Evolutionary conservation across 202 grass and related monocot species (phyloP).

Genomic region (Panicum hallii): DNA sequence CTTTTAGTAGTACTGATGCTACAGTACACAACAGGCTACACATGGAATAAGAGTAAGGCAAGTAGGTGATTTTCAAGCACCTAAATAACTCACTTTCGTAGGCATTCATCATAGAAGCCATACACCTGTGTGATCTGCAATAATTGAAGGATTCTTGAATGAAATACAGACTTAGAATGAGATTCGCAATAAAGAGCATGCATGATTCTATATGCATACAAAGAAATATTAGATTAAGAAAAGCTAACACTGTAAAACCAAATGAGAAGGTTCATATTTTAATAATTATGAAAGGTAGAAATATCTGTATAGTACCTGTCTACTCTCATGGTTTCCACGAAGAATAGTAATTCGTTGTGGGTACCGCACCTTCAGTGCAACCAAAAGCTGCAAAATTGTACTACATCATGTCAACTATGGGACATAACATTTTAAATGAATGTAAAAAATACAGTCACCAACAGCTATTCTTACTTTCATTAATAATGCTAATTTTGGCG

Average conservation of each 20-base stretch:
- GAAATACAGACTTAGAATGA: constrained; percentile 12
- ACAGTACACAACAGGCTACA: constrained; percentile 11
- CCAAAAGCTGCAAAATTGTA: constrained; percentile 50
- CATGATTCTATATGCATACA: not conserved
- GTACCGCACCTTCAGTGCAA: constrained; percentile 60
- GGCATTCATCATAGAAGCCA: constrained; percentile 94
- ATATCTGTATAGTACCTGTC: constrained; percentile 39
- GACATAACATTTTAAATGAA: not conserved
- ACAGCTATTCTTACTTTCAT: not conserved
- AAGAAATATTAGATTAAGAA: constrained; percentile 1
- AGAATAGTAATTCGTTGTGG: constrained; percentile 63
- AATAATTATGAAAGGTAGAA: not conserved
- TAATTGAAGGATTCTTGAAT: constrained; percentile 1
- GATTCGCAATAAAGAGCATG: constrained; percentile 3
- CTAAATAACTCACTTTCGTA: constrained; percentile 84
- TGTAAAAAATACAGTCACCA: constrained; percentile 20
- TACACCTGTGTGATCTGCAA: constrained; percentile 95
- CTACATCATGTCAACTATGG: constrained; percentile 17
- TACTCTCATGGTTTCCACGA: constrained; percentile 62
- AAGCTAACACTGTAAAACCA: not conserved
- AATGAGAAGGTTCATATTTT: not conserved
- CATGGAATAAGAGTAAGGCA: constrained; percentile 4
- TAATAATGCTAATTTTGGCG: not conserved
- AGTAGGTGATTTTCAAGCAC: constrained; percentile 34
- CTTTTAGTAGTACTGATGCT: not conserved